Base-by-base conservation (phyloP, 2,329 filamentous ascomycete species). In the Aspergillus candidus region DNA sequence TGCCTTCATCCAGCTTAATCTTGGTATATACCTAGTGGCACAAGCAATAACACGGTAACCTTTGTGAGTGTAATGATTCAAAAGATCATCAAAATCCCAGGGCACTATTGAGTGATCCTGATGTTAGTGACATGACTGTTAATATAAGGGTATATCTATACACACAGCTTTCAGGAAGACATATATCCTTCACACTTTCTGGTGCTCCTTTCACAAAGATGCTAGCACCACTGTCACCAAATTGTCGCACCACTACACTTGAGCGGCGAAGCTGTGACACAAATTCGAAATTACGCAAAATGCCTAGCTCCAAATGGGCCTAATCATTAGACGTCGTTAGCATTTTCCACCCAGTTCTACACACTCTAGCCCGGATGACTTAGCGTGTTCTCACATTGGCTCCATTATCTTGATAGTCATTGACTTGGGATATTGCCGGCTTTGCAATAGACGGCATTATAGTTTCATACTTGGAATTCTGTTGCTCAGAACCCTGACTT, bases 1-100 rank as follows among this genome's bases (percentile, higher is more conserved):
- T 6, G 90, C 83, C 62, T 94, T 94, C 43, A 95, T 81, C 90
- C 89, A 96, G 57, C 84, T 94, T 29, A 97, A 75, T 60, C 89
- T 93, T 44, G 82, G 80, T 41, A 97, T 79, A 59, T 93, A 86
- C 63, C 88, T 94, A 1, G 87, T 88, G 5, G 93, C 93, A 61
- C 90, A 96, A 4, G 86, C 94, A 61, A 98, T 98, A 11, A 98
- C 93, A 62, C 93, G 85, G 68, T 90, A 98, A 15, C 94, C 93
- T 60, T 91, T 84, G 58, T 98, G 93, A 0, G 93, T 98, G 67
- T 98, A 98, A 61, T 88, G 83, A 2, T 83, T 83, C 2, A 98
- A 72, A 3, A 94, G 77, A 51, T 96, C 88, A 32, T 97, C 89
- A 57, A 94, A 98, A 62, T 96, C 88, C 27, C 75, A 71, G 0